Evolutionary conservation across 345 rosid species (phyloP).

Genomic region (Adansonia digitata): DNA sequence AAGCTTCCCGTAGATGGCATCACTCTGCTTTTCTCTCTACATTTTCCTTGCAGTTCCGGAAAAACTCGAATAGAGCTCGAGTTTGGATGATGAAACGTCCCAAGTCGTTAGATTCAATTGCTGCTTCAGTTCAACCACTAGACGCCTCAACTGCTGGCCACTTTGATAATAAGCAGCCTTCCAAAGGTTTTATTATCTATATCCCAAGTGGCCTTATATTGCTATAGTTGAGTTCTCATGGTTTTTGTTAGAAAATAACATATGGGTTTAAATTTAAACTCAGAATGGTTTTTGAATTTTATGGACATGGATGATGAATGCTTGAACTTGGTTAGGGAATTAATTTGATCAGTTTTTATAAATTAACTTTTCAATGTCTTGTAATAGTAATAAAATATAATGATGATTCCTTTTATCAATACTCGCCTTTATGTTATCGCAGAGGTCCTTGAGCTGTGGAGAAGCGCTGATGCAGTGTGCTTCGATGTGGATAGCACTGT

Average conservation of each 20-base stretch:
- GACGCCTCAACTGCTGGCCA: slow-evolving; percentile 36
- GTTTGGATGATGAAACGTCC: slow-evolving; percentile 33
- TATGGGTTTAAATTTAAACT: not conserved
- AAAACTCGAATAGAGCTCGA: slow-evolving; percentile 19
- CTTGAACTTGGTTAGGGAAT: not conserved
- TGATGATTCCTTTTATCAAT: slow-evolving; percentile 14
- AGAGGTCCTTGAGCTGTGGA: slow-evolving; percentile 80
- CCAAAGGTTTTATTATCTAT: slow-evolving; percentile 6
- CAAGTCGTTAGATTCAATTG: slow-evolving; percentile 34
- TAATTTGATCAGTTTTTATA: not conserved
- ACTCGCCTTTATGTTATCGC: slow-evolving; percentile 20
- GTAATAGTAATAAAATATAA: slow-evolving; percentile 6
- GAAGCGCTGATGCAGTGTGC: slow-evolving; percentile 74
- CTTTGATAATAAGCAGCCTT: slow-evolving; percentile 42
- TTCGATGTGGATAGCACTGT: slow-evolving; percentile 99
- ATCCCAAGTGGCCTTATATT: not conserved
- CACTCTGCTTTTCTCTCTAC: slow-evolving; percentile 23
- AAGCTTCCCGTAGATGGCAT: slow-evolving; percentile 24
- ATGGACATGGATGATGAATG: not conserved
- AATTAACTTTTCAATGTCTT: not conserved
- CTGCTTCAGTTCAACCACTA: slow-evolving; percentile 48
- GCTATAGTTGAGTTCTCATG: not conserved
- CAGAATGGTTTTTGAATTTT: too few relatives aligned
- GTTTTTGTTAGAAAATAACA: not conserved
- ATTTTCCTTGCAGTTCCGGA: slow-evolving; percentile 25